Evolutionary conservation across 1,284 basidiomycete genomes (phyloP).

Genomic region (Puccinia coronata): DNA sequence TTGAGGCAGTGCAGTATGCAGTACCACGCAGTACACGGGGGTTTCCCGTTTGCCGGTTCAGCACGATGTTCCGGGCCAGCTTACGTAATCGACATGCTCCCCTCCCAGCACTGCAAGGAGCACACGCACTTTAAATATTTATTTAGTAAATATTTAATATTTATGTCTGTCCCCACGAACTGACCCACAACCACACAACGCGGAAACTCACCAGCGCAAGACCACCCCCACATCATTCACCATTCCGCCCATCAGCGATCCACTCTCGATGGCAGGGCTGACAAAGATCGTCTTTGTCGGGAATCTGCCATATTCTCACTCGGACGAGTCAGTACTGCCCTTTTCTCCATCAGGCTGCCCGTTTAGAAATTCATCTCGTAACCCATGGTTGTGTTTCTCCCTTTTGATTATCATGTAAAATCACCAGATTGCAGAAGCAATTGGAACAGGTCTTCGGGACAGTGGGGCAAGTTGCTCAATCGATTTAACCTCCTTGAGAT

Average conservation of each 20-base stretch:
- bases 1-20: no score
- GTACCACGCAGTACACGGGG: no score
- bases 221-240: background rate
- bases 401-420: background rate
- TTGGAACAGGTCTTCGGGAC: constrained; percentile 42
- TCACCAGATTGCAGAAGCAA: constrained; percentile 33
- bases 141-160: no score
- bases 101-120: background rate
- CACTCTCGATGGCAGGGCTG: constrained; percentile 41
- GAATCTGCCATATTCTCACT: constrained; percentile 47
- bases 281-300: constrained; percentile 49
- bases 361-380: background rate
- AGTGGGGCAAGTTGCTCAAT: constrained; percentile 27
- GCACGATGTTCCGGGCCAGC: no score
- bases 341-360: background rate
- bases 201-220: background rate
- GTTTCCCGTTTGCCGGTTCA: background rate
- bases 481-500: background rate
- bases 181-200: background rate
- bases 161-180: background rate
- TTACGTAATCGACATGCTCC: background rate
- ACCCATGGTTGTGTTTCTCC: background rate
- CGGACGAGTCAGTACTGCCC: constrained; percentile 35
- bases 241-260: constrained; percentile 32
- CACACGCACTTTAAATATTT: no score